A percentile compares a stretch with the other conserved stretches of the same genome.
These are phyloP conservation scores for Poa pratensis DNA, from an alignment of 176 grass and related monocot genomes.

Conservation along the genomic window DNA sequence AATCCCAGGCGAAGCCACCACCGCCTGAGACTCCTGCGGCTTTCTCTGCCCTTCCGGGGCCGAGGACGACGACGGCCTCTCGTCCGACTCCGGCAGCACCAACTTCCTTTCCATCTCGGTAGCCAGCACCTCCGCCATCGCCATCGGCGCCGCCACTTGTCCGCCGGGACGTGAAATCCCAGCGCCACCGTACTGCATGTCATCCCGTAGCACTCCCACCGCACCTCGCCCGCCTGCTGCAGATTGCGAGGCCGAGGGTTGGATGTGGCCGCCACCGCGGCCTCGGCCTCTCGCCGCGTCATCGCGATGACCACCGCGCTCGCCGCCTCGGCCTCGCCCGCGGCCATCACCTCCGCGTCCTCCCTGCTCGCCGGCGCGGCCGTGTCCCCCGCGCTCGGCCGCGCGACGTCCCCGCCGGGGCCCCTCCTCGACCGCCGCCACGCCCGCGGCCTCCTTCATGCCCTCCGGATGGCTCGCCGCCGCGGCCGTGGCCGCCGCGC, in stretches of 20 bases:
- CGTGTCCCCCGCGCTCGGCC: conserved; percentile 2
- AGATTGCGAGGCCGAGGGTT: conserved; percentile 4
- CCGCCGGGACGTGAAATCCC: background rate
- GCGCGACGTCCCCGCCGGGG: background rate
- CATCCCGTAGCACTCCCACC: no score
- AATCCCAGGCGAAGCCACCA: no score
- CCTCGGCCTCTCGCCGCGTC: conserved; percentile 8
- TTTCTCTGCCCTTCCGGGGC: background rate
- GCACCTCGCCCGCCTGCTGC: background rate
- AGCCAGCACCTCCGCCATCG: background rate
- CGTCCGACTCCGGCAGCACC: background rate
- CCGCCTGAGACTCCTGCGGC: background rate
- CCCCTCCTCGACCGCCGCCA: background rate
- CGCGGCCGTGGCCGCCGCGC: no score
- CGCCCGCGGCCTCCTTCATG: no score
- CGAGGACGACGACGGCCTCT: background rate
- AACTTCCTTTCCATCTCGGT: background rate
- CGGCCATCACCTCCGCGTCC: conserved; percentile 7
- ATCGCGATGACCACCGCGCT: background rate
- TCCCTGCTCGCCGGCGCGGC: background rate
- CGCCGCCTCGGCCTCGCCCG: background rate
- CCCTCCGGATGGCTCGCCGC: background rate
- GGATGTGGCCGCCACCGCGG: background rate
- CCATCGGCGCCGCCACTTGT: background rate
- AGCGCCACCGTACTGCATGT: background rate